Evolutionary conservation across 345 rosid genomes (phyloP).

Genomic region (Moricandia moricandioides): DNA sequence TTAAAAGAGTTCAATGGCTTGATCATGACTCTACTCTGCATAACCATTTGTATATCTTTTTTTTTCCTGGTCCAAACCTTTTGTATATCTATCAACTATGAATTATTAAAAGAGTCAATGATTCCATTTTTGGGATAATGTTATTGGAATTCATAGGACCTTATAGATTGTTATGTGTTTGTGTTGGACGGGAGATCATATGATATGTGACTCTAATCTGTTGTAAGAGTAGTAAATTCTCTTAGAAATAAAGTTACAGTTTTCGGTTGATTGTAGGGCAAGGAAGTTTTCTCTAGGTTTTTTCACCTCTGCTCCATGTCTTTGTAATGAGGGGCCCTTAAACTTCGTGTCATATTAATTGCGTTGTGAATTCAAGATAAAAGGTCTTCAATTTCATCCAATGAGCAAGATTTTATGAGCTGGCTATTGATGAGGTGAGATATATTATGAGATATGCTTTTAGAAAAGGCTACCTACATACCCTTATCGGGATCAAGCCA

Average conservation of each 20-base stretch:
- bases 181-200: no score
- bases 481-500: no score
- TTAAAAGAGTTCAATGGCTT: conserved; percentile 6
- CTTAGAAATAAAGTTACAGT: not conserved
- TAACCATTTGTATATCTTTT: not conserved
- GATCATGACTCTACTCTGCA: not conserved
- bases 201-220: no score
- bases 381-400: not conserved
- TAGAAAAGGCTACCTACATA: not conserved
- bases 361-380: not conserved
- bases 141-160: not conserved
- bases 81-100: conserved; percentile 3
- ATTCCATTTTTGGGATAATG: not conserved
- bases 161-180: no score
- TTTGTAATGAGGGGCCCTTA: not conserved
- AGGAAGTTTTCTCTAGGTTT: not conserved
- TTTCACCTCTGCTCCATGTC: not conserved
- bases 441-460: not conserved
- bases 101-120: not conserved
- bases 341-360: not conserved
- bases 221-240: not conserved
- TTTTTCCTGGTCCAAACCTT: no score
- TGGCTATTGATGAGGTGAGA: not conserved
- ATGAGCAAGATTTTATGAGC: not conserved
- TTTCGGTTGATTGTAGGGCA: not conserved